Evolutionary conservation across 345 rosid species (phyloP), one percentile per base, ranked within the genome.

Genomic region (Adansonia digitata): DNA sequence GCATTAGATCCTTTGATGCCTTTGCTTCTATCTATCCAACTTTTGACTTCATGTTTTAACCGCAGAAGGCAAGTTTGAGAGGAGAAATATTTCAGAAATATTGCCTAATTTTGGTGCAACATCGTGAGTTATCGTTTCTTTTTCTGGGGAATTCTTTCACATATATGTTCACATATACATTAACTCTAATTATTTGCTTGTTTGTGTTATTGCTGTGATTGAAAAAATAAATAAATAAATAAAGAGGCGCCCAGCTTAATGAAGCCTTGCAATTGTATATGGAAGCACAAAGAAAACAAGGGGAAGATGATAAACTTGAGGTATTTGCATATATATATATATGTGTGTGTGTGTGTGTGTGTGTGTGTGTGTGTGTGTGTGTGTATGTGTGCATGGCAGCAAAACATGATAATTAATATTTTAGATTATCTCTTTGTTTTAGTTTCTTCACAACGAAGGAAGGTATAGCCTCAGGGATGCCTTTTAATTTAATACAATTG

Each of bases 51-150:
- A 8, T 24, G 14, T 59, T 27, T 13, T 22, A 59, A 59, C 63
- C n/a, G 69, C 79, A 90, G 92, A 82, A 69, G 73, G 86, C 72
- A 90, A 83, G 79, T 79, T 73, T 59, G 88, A 87, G 65, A 87
- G 83, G 77, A 81, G 86, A 71, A 83, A 76, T 62, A 80, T 86
- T 66, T 81, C 90, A 46, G 92, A 88, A 72, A 65, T 84, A 59
- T 78, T 85, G 46, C 94, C 94, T 22, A 84, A 90, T 71, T 90
- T 90, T 75, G 77, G 84, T 67, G 52, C 87, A 73, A 84, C 79
- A 49, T 84, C 81, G 90, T 88, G 63, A 78, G 88, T 66, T 52
- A 37, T 74, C 22, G 29, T 31, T 62, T 66, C 64, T 37, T 56
- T n/a, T 22, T 48, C 42, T 48, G 5, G 20, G 71, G 24, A 35